Base-by-base conservation (phyloP, 2,329 filamentous ascomycete genomes). In the Nothomitra cinnamomea region DNA sequence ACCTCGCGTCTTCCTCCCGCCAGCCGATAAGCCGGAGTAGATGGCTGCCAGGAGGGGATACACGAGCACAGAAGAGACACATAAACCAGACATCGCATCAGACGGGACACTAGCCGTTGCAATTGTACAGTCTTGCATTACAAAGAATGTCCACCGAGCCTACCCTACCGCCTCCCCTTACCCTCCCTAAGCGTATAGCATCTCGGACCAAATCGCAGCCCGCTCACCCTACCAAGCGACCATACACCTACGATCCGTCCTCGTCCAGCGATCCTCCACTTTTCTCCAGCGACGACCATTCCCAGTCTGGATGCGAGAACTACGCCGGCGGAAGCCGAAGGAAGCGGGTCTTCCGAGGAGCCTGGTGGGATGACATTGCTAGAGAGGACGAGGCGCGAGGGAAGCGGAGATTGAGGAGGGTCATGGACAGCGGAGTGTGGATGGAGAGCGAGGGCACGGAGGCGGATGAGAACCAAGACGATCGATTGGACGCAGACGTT, bases 401-500 rank as follows among this genome's bases (percentile, higher is more conserved):
- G 28, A 80, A 75, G 63, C 71, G 78, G 40, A 70, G 70, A 13
- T 69, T 84, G 53, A 68, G 72, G 59, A 72, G 79, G 52, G 77
- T 82, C 58, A 68, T 76, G 55, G 83, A 87, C 65, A 85, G 82
- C 63, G 81, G 80, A 51, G 75, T 87, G 2, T 87, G 75, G 66
- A 73, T 87, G 68, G 78, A 74, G 2, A 82, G 78, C 57, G 82
- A 84, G 58, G 67, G 64, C 25, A 69, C 67, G 36, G 70, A 73
- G 32, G 67, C 4, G 5, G 38, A 41, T 41, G 15, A 41, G 15
- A 17, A 47, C 19, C 21, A 12, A 3, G 43, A 24, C 19, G 43
- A 10, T 5, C 21, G 21, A 15, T n/a, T 3, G 13, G 38, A 6
- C 5, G 17, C 17, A n/a, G 38, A 41, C 4, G 3, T 5, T 41